These are phyloP conservation scores for Drosera capensis DNA, from an alignment of 148 eudicot genomes.

Conservation along the genomic window DNA sequence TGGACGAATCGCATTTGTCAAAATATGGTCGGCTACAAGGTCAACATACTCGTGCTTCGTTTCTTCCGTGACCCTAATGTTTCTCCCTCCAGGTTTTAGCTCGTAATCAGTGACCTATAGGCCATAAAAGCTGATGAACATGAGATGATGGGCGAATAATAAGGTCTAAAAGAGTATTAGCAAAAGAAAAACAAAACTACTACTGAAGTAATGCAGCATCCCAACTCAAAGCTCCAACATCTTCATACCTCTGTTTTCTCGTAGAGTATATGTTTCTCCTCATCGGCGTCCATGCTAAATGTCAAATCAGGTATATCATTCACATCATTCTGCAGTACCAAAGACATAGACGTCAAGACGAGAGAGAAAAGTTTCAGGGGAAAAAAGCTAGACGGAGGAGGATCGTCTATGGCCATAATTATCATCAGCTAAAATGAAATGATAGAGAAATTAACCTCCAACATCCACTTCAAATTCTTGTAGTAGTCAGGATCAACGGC, in stretches of 20 bases:
- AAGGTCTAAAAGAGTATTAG: not conserved
- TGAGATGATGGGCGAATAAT: too few relatives aligned
- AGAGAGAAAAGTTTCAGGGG: too few relatives aligned
- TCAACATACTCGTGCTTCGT: slow-evolving; percentile 97
- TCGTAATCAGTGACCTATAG: slow-evolving; percentile 86
- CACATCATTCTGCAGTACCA: slow-evolving; percentile 98
- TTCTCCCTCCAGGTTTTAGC: slow-evolving; percentile 98
- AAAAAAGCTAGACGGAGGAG: too few relatives aligned
- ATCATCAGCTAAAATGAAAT: not conserved
- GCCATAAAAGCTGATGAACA: not conserved
- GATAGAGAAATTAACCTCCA: slow-evolving; percentile 50
- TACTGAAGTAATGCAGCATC: too few relatives aligned
- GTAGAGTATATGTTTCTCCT: slow-evolving; percentile 86
- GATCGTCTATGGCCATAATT: too few relatives aligned
- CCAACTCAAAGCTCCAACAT: too few relatives aligned
- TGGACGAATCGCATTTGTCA: slow-evolving; percentile 97
- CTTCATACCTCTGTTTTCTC: slow-evolving; percentile 79
- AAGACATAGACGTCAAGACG: too few relatives aligned
- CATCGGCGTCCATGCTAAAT: slow-evolving; percentile 99
- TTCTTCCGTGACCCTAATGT: slow-evolving; percentile 89
- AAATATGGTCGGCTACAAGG: slow-evolving; percentile 91
- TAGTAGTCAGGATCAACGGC: slow-evolving; percentile 99
- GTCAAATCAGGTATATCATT: slow-evolving; percentile 88
- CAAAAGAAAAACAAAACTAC: not conserved
- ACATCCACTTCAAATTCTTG: slow-evolving; percentile 96